These are phyloP conservation scores for Debaryomyces singareniensis DNA, from an alignment of 1,139 yeast genomes.

Conservation along the genomic window DNA sequence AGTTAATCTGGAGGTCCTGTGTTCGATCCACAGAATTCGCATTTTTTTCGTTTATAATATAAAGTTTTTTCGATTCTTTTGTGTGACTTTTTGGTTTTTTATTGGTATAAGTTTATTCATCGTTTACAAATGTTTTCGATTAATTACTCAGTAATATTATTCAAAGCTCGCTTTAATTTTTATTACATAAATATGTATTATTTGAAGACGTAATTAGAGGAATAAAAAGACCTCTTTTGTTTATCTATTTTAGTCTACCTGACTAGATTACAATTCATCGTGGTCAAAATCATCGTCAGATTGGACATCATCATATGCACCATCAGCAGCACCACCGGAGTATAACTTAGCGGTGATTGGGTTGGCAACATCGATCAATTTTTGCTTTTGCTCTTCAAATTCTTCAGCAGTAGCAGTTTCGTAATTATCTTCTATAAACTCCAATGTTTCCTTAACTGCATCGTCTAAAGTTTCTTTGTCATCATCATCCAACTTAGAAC, in stretches of 20 bases:
- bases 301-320: constrained; percentile 47
- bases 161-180: no score
- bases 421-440: constrained; percentile 85
- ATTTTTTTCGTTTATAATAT: no score
- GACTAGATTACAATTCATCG: constrained; percentile 40
- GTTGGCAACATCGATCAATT: constrained; percentile 75
- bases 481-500: constrained; percentile 77
- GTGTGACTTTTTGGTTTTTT: no score
- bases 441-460: constrained; percentile 81
- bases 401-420: constrained; percentile 89
- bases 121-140: no score
- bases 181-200: no score
- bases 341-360: constrained; percentile 93
- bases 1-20: constrained; percentile 62
- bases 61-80: no score
- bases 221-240: no score
- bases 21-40: constrained; percentile 53
- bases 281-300: constrained; percentile 62
- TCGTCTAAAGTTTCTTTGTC: constrained; percentile 88
- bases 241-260: no score
- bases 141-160: no score
- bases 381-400: constrained; percentile 87
- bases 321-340: constrained; percentile 53
- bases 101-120: no score
- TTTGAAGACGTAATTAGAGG: no score